Evolutionary conservation across 371 early-diverging fungal species (phyloP).

Genomic region (Mucor saturninus): DNA sequence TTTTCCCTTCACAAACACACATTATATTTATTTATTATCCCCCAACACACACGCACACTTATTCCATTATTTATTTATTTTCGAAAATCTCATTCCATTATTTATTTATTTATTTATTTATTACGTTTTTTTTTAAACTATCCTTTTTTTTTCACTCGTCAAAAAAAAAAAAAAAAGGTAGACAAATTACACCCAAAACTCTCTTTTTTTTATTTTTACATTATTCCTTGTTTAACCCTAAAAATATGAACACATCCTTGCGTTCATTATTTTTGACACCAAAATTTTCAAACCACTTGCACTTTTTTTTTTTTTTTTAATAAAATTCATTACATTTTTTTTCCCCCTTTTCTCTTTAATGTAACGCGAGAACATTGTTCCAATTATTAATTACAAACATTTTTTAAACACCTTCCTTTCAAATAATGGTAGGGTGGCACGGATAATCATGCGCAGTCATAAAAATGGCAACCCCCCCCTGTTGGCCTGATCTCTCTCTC

Average conservation of each 20-base stretch:
- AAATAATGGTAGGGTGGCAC: too few relatives aligned
- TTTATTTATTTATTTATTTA: conserved; percentile 4
- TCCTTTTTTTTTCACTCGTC: background rate
- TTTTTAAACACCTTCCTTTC: too few relatives aligned
- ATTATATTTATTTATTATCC: background rate
- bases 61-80: too few relatives aligned
- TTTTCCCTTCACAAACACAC: background rate
- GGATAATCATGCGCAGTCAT: too few relatives aligned
- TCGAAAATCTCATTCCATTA: background rate
- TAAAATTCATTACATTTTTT: background rate
- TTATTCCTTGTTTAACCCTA: background rate
- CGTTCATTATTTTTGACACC: background rate
- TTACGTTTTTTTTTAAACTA: background rate
- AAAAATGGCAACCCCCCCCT: background rate
- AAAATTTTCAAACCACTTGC: background rate
- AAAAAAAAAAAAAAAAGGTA: too few relatives aligned
- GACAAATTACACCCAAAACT: too few relatives aligned
- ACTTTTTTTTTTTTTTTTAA: background rate
- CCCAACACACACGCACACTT: background rate
- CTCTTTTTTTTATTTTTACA: too few relatives aligned
- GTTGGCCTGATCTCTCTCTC: background rate
- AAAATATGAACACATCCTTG: background rate
- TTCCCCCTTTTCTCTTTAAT: background rate
- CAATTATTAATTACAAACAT: background rate
- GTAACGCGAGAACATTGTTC: background rate